Percentiles rank a stretch among this genome's conserved stretches.
Conservation (phyloP, 1,284 basidiomycete genomes). For the Peniophora sp. region DNA sequence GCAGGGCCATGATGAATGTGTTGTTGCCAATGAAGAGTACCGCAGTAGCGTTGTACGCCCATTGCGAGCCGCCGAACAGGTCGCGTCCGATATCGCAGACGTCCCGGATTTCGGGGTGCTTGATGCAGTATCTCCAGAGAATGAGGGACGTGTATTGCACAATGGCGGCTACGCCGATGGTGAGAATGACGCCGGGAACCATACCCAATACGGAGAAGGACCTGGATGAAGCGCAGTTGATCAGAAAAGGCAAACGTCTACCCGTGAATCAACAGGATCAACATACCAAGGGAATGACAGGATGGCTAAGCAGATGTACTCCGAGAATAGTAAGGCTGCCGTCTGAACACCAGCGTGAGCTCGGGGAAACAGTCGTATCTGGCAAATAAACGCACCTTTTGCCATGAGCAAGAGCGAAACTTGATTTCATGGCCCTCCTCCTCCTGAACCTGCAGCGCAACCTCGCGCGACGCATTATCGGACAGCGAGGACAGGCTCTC, state of each 20-base stretch:
- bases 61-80: constrained; percentile 37
- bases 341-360: constrained; percentile 21
- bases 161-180: constrained; percentile 28
- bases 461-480: neutral
- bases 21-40: constrained; percentile 44
- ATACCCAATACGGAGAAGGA: constrained; percentile 51
- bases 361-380: constrained; percentile 13
- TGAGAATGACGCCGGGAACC: constrained; percentile 40
- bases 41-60: constrained; percentile 40
- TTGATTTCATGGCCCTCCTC: constrained; percentile 30
- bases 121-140: constrained; percentile 52
- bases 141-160: constrained; percentile 36
- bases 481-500: neutral
- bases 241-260: neutral
- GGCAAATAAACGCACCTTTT: constrained; percentile 31
- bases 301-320: constrained; percentile 43
- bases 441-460: constrained; percentile 20
- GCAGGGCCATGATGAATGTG: constrained; percentile 35
- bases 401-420: constrained; percentile 40
- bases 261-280: neutral
- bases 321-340: constrained; percentile 38
- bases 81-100: constrained; percentile 57
- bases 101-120: constrained; percentile 50
- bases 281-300: constrained; percentile 41
- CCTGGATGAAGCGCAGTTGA: constrained; percentile 21